These are phyloP conservation scores for Digitaria exilis DNA, from an alignment of 202 grass and related monocot species.

Conservation along the genomic window DNA sequence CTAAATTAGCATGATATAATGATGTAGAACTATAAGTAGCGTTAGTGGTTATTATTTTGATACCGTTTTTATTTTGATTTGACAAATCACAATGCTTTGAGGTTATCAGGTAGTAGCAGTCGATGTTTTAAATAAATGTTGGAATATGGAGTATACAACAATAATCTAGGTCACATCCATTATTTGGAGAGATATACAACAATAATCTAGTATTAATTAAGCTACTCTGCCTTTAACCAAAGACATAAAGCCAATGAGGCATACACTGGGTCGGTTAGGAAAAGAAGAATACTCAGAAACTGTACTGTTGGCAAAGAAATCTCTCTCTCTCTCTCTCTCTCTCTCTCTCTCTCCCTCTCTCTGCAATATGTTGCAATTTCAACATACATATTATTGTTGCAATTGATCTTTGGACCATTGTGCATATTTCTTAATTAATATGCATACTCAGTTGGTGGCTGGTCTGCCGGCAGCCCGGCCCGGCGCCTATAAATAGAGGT, in stretches of 20 bases:
- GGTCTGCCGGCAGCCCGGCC: no score
- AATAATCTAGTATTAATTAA: not conserved
- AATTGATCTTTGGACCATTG: not conserved
- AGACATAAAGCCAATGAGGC: not conserved
- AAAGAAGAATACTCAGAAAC: not conserved
- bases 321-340: no score
- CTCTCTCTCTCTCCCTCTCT: no score
- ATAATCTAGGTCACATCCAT: not conserved
- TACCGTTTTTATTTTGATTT: no score
- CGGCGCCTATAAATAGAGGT: conserved; percentile 36
- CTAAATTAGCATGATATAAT: no score
- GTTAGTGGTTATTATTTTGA: no score
- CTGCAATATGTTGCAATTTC: not conserved
- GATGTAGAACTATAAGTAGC: no score
- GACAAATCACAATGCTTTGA: no score
- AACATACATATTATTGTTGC: not conserved
- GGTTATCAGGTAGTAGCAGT: no score
- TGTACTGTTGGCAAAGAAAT: not conserved
- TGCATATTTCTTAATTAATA: not conserved
- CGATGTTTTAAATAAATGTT: no score
- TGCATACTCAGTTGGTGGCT: not conserved
- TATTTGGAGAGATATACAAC: not conserved
- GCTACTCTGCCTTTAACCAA: not conserved
- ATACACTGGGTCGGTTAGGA: not conserved
- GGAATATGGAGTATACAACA: not conserved